A percentile compares a stretch with the other conserved stretches of the same genome.
These are phyloP conservation scores for Clonostachys rosea DNA, from an alignment of 2,329 filamentous ascomycete species.

Conservation along the genomic window DNA sequence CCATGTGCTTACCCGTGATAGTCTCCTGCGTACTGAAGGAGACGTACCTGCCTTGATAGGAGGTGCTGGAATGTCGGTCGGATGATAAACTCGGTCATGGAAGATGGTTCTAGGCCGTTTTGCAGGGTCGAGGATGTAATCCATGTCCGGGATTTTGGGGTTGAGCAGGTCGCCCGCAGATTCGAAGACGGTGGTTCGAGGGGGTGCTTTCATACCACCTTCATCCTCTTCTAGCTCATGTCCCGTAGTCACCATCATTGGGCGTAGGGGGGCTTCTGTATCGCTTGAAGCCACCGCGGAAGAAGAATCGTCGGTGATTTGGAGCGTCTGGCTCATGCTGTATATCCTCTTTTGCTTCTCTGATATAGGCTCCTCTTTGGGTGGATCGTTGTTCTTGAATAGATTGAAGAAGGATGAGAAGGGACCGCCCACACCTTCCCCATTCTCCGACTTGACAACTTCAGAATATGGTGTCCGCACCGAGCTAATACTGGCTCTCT, in stretches of 20 bases:
- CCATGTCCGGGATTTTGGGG: constrained; percentile 75
- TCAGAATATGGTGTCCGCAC: constrained; percentile 22
- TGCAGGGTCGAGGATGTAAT: constrained; percentile 80
- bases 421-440: constrained; percentile 34
- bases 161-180: constrained; percentile 90
- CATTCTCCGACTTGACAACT: constrained; percentile 10
- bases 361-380: constrained; percentile 43
- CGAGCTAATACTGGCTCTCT: constrained; percentile 51
- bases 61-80: constrained; percentile 84
- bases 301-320: constrained; percentile 1
- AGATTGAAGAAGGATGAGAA: constrained; percentile 67
- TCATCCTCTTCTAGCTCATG: constrained; percentile 39
- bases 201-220: constrained; percentile 62
- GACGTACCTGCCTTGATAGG: constrained; percentile 54
- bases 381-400: constrained; percentile 56
- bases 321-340: constrained; percentile 70
- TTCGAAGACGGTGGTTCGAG: constrained; percentile 90
- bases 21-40: constrained; percentile 23
- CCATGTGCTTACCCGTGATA: constrained; percentile 12
- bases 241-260: constrained; percentile 41
- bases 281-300: background rate
- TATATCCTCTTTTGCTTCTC: constrained; percentile 68
- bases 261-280: background rate
- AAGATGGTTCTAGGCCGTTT: constrained; percentile 87
- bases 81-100: constrained; percentile 93